Conservation (phyloP, 495 filamentous ascomycete species). For the Ramalina intermedia region DNA sequence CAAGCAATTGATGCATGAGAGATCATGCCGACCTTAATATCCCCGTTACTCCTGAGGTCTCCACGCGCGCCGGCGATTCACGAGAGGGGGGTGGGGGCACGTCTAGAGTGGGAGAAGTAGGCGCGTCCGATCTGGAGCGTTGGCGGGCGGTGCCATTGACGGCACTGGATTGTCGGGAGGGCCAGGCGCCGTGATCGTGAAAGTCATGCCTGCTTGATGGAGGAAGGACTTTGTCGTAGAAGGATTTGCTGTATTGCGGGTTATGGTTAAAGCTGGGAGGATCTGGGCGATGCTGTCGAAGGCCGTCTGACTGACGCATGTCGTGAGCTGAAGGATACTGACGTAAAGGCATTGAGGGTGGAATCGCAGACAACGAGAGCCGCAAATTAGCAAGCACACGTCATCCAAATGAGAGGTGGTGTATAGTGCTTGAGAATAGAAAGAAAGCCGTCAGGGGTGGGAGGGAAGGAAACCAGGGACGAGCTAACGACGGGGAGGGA, state of each 20-base stretch:
- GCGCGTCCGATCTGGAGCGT: constrained; percentile 1
- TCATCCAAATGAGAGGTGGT: too few species aligned
- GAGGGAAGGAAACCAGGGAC: too few species aligned
- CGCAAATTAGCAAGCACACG: too few species aligned
- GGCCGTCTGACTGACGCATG: constrained; percentile 6
- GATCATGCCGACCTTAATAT: neutral
- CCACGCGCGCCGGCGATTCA: neutral
- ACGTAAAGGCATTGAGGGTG: constrained; percentile 1
- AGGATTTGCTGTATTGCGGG: constrained; percentile 3
- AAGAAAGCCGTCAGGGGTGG: too few species aligned
- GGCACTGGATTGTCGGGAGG: constrained; percentile 4
- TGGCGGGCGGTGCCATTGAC: neutral
- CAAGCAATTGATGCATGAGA: neutral
- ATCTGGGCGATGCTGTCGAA: constrained; percentile 3
- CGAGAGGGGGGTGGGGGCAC: neutral
- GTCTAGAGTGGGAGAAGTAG: neutral
- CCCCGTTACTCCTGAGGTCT: neutral
- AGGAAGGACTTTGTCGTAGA: constrained; percentile 12
- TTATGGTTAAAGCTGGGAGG: neutral
- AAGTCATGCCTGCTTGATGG: constrained; percentile 9
- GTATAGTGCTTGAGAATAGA: too few species aligned
- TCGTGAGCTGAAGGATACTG: constrained; percentile 6
- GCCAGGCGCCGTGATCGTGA: constrained; percentile 4
- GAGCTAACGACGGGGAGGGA: too few species aligned
- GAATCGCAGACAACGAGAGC: neutral